Evolutionary conservation across 306 rosid genomes (phyloP), one percentile per base, ranked within the genome.

Genomic region (Malus sylvestris): DNA sequence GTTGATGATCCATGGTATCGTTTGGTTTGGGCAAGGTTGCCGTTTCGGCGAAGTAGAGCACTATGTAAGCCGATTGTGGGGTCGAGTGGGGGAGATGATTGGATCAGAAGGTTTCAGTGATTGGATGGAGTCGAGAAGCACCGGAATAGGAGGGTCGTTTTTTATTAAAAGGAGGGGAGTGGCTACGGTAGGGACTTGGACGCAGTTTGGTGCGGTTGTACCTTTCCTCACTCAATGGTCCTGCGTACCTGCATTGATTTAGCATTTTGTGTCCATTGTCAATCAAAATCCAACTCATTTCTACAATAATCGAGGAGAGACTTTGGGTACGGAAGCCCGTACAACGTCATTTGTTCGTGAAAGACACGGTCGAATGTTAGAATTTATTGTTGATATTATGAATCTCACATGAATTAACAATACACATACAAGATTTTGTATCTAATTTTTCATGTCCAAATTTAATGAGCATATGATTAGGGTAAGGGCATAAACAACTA

Each of bases 161-260:
- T 67, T 25, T 6, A 19, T 20, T 6, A 19, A 1, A 42, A 29
- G 12, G 42, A 70, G 16, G 2, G 25, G 19, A 49, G 2, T 35
- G 27, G 74, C 25, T 18, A 70, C 20, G 62, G 74, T 70, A 70
- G 61, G 3, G 40, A 57, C 79, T 55, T 16, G 19, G 2, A 1
- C 58, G 45, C 62, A 55, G 29, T 57, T 67, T 67, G 73, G 73
- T 55, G 67, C 80, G 68, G 16, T 57, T 55, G 68, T 55, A 67
- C 44, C 1, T 2, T 22, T 76, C 60, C 22, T 19, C 74, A 5
- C 14, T 4, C 5, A 16, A 15, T 18, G 3, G 0, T n/a, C 30
- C 49, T 32, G 32, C 6, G 42, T 10, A 71, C 46, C 73, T 70
- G 4, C 29, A 23, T 27, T 42, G 45, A 42, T 42, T 6, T 3